Percentiles rank a stretch among this genome's conserved stretches.
These are phyloP conservation scores for Cucurbitaria berberidis DNA, from an alignment of 2,329 filamentous ascomycete genomes.

Conservation along the genomic window DNA sequence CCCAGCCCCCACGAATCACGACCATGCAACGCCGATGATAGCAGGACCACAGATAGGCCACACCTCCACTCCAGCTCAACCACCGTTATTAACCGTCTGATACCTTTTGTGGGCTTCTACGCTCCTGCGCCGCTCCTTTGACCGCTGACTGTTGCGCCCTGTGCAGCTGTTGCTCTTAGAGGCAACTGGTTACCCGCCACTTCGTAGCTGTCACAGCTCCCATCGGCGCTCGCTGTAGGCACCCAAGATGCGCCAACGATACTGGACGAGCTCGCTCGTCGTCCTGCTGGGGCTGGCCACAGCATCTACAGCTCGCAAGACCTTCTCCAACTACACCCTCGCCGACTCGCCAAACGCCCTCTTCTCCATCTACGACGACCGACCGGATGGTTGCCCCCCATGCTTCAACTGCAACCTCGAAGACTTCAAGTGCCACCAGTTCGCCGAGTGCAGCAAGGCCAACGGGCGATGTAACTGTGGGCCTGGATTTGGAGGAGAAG, in stretches of 20 bases:
- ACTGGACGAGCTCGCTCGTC: conserved; percentile 42
- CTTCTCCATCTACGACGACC: conserved; percentile 73
- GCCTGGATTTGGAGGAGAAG: conserved; percentile 89
- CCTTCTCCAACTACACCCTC: conserved; percentile 57
- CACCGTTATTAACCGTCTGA: conserved; percentile 1
- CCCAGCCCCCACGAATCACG: conserved; percentile 33
- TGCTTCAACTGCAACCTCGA: conserved; percentile 99
- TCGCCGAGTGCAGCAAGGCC: conserved; percentile 83
- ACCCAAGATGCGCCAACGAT: conserved; percentile 43
- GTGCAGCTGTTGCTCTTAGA: neutral
- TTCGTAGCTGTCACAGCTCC: conserved; percentile 24
- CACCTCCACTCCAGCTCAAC: conserved; percentile 20
- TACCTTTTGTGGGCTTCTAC: conserved; percentile 14
- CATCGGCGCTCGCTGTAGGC: conserved; percentile 25
- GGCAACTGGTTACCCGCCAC: conserved; percentile 4
- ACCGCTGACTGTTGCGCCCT: neutral
- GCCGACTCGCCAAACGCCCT: conserved; percentile 56
- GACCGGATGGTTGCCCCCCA: conserved; percentile 78
- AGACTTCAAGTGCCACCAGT: conserved; percentile 90
- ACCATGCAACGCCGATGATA: conserved; percentile 30
- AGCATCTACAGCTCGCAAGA: conserved; percentile 37
- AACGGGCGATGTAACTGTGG: conserved; percentile 94
- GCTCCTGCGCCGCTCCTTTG: conserved; percentile 20
- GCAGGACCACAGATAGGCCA: no score
- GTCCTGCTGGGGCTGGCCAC: conserved; percentile 31